phyloP scores from a whole-genome alignment of 805 yeast species.

The Candida arabinofermentans region DNA sequence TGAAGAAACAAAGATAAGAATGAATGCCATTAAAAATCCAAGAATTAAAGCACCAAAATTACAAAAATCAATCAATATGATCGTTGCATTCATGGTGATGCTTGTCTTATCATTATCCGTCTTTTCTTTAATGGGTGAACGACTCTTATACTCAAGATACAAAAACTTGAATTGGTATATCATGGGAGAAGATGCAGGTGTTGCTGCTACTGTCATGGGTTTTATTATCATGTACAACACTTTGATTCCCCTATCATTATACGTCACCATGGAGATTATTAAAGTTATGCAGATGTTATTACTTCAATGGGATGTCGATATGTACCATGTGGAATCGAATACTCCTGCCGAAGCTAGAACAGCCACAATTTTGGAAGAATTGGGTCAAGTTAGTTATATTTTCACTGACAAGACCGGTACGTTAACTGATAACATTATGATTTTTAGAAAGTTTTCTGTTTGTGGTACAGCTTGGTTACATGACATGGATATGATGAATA shows the following conservation, averaged over 20 bases:
- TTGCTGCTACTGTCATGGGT: conserved; percentile 89
- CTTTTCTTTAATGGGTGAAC: conserved; percentile 78
- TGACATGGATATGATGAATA: conserved; percentile 48
- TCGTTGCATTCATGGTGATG: conserved; percentile 82
- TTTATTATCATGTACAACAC: conserved; percentile 97
- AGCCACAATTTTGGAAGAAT: conserved; percentile 90
- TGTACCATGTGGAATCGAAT: conserved; percentile 80
- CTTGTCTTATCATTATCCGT: conserved; percentile 72
- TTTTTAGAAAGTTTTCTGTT: conserved; percentile 82
- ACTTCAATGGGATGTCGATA: conserved; percentile 87
- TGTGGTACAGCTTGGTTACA: conserved; percentile 91
- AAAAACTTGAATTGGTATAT: conserved; percentile 68
- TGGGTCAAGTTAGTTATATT: conserved; percentile 93
- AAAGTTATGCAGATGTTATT: conserved; percentile 81
- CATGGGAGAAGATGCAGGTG: conserved; percentile 67
- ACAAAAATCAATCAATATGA: conserved; percentile 75
- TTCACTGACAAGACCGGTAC: conserved; percentile 98
- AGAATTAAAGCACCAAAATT: conserved; percentile 91
- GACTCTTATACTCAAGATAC: conserved; percentile 41
- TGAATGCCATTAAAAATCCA: conserved; percentile 90
- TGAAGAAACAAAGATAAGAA: conserved; percentile 90
- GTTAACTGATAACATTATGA: conserved; percentile 89
- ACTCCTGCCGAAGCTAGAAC: conserved; percentile 95
- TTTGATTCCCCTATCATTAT: conserved; percentile 87
- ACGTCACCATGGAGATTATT: conserved; percentile 94